Evolutionary conservation across 768 basidiomycete species (phyloP), one percentile per base, ranked within the genome.

Genomic region (Leccinum ochraceum): DNA sequence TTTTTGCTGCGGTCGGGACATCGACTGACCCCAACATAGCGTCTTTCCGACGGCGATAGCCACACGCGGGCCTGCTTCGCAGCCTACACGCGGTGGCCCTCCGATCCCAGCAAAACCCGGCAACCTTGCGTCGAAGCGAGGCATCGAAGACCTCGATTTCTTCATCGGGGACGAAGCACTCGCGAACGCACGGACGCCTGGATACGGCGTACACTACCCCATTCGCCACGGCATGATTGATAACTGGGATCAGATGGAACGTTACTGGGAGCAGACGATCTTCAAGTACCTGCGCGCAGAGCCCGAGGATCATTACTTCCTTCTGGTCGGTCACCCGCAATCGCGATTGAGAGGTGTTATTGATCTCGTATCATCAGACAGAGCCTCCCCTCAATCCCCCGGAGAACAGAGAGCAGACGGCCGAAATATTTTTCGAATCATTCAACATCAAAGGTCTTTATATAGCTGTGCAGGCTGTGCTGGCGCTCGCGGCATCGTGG

Each of bases 221-320:
- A 98, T 98, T 71, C 85, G 92, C 57, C 97, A 98, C 71, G 96
- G 96, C 26, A 89, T 92, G 89, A 96, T 97, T 70, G 95, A 97
- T 63, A 97, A 97, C 69, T 95, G 94, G 94, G 94, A 95, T 74
- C 87, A 97, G 66, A 98, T 98, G 95, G 96, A 98, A 75, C 83
- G 95, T 30, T 98, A 95, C 77, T 99, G 97, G 97, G 95, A 97
- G 75, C 96, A 99, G 81, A 93, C 90, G 65, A 98, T 98, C 83
- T 99, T 98, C 87, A 98, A 99, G 78, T 98, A 98, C 79, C 82
- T 99, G 62, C 84, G 96, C 59, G 95, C 95, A 8, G 97, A 99
- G 76, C 97, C 97, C 14, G 97, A 98, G 77, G 96, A 98, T 77
- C 97, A 98, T 75, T 92, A 98, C 76, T 98, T 99, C 77, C 85